Conservation (phyloP, 257 asterid species). For the Solanum appendiculatum region DNA sequence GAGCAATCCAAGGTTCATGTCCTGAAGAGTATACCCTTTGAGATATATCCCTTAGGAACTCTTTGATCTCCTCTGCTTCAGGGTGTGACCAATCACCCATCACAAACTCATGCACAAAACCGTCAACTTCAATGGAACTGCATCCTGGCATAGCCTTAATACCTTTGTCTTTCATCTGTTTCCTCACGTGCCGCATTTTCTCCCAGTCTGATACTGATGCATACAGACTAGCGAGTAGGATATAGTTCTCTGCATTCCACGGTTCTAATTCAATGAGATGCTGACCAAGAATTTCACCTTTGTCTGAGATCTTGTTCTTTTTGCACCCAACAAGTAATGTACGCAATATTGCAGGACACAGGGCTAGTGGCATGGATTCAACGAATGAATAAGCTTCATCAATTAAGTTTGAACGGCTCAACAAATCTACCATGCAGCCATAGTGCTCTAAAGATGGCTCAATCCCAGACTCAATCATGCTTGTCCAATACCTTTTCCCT, state of each 20-base stretch:
- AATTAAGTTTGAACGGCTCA: constrained; percentile 35
- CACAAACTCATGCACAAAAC: constrained; percentile 48
- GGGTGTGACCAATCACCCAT: constrained; percentile 62
- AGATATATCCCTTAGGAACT: constrained; percentile 25
- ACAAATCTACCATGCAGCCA: constrained; percentile 63
- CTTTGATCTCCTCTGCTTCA: constrained; percentile 35
- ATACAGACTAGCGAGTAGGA: constrained; percentile 50
- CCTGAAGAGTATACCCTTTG: constrained; percentile 30
- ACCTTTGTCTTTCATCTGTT: constrained; percentile 43
- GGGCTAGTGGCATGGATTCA: constrained; percentile 35
- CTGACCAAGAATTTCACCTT: constrained; percentile 39
- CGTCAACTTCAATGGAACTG: constrained; percentile 53
- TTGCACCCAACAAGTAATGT: constrained; percentile 50
- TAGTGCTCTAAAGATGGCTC: constrained; percentile 68
- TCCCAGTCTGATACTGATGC: constrained; percentile 52
- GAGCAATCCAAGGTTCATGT: constrained; percentile 56
- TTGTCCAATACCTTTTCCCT: constrained; percentile 49
- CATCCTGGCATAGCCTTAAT: constrained; percentile 51
- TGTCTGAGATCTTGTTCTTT: constrained; percentile 30
- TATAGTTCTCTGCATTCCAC: constrained; percentile 52
- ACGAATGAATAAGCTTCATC: constrained; percentile 46
- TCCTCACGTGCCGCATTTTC: constrained; percentile 47
- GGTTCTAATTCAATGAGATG: constrained; percentile 54
- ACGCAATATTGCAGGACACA: constrained; percentile 59
- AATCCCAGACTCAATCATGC: constrained; percentile 44